These are phyloP conservation scores for Ceratobasidium papillatum DNA, from an alignment of 1,284 basidiomycete genomes.

Conservation along the genomic window DNA sequence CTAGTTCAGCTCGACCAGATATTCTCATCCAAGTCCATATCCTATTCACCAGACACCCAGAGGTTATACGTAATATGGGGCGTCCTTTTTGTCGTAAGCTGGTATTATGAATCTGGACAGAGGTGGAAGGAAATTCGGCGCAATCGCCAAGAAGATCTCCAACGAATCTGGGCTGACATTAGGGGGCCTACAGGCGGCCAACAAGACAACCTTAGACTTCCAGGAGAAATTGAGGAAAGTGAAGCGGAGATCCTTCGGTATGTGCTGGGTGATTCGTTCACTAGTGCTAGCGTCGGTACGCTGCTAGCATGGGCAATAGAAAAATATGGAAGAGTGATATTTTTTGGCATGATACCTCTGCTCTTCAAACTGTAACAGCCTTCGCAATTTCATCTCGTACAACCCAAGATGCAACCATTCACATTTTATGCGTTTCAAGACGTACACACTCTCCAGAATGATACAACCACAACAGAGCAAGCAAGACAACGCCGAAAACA, in stretches of 20 bases:
- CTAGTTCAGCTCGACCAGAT: no score
- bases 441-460: background rate
- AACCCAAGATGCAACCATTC: background rate
- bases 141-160: no score
- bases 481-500: conserved; percentile 4
- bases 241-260: background rate
- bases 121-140: background rate
- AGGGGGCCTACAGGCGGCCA: background rate
- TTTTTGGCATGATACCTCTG: background rate
- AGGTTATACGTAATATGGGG: background rate
- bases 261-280: background rate
- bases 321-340: background rate
- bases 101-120: background rate
- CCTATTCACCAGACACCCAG: background rate
- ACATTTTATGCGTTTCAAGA: background rate
- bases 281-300: background rate
- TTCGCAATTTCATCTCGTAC: background rate
- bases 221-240: background rate
- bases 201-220: background rate
- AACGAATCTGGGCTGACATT: no score
- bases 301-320: background rate
- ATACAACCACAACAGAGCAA: background rate
- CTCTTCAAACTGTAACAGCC: background rate
- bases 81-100: background rate
- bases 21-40: background rate